Evolutionary conservation across 768 basidiomycete species (phyloP).

Genomic region (Amanita jacksonii): DNA sequence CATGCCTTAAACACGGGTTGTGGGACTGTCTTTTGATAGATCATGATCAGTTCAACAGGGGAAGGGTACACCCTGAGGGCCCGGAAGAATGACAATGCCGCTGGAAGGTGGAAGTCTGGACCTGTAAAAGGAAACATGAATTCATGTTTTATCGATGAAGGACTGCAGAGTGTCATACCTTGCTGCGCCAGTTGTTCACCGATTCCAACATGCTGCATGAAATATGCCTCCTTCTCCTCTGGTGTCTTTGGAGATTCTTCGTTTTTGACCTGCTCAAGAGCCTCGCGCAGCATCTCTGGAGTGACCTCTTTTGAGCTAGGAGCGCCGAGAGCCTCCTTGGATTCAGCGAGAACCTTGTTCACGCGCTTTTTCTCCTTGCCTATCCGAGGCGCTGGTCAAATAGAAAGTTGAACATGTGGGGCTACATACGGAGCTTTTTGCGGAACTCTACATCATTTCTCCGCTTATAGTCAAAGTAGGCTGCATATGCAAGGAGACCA

Average conservation of each 20-base stretch:
- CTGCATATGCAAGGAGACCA: conserved; percentile 68
- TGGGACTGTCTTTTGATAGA: conserved; percentile 89
- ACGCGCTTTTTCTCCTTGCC: conserved; percentile 91
- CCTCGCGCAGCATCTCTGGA: conserved; percentile 48
- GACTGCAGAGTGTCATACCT: conserved; percentile 34
- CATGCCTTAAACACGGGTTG: conserved; percentile 68
- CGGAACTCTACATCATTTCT: conserved; percentile 84
- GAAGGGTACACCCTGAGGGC: conserved; percentile 92
- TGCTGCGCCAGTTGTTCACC: conserved; percentile 76
- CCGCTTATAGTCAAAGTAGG: conserved; percentile 93
- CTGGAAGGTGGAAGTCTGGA: conserved; percentile 62
- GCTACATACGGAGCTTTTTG: conserved; percentile 69
- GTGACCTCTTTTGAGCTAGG: conserved; percentile 24
- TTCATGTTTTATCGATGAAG: neutral
- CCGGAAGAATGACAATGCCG: conserved; percentile 87
- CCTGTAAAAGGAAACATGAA: conserved; percentile 35
- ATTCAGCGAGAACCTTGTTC: conserved; percentile 51
- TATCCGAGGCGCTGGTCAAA: conserved; percentile 21
- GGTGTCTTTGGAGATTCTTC: conserved; percentile 63
- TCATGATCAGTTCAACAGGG: conserved; percentile 88
- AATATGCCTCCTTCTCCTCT: conserved; percentile 80
- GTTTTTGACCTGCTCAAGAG: conserved; percentile 53
- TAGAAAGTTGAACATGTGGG: conserved; percentile 11
- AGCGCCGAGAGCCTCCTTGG: conserved; percentile 31
- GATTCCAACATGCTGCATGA: conserved; percentile 80